These are phyloP conservation scores for Agaricus subrufescens DNA, from an alignment of 768 basidiomycete species.

Conservation along the genomic window DNA sequence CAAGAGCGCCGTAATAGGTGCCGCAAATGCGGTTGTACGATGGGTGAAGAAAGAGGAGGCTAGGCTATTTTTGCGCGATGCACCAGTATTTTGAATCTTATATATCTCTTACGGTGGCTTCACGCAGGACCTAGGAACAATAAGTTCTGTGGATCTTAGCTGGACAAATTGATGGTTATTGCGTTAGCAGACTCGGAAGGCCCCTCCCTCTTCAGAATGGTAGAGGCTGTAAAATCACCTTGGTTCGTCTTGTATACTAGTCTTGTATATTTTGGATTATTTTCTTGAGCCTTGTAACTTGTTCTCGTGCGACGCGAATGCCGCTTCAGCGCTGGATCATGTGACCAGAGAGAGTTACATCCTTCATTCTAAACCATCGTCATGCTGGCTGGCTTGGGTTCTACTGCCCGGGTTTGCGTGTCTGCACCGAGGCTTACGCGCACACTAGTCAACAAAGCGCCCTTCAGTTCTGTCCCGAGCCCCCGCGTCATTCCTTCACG, in stretches of 20 bases:
- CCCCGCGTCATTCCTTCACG: slow-evolving; percentile 11
- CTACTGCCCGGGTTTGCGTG: slow-evolving; percentile 18
- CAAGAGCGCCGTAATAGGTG: slow-evolving; percentile 82
- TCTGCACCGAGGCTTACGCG: slow-evolving; percentile 25
- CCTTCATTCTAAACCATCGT: not conserved
- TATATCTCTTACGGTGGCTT: not conserved
- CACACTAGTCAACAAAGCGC: slow-evolving; percentile 28
- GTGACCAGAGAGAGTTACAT: not conserved
- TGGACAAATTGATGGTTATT: no score
- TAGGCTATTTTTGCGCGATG: slow-evolving; percentile 78
- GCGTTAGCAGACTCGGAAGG: no score
- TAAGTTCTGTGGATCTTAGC: not conserved
- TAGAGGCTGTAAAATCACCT: no score
- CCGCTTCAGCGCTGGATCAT: not conserved
- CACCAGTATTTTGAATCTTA: slow-evolving; percentile 67
- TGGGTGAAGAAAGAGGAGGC: slow-evolving; percentile 92
- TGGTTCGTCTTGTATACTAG: no score
- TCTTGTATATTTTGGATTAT: no score
- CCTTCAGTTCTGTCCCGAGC: slow-evolving; percentile 28
- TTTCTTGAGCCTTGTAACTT: not conserved
- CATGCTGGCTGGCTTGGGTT: slow-evolving; percentile 9
- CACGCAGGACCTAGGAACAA: not conserved
- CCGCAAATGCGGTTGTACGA: slow-evolving; percentile 82
- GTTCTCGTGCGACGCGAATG: no score
- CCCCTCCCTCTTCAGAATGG: no score